Percentiles rank a stretch among this genome's conserved stretches.
Conservation (phyloP, 2,329 filamentous ascomycete species). For the Pseudophaeomoniella oleicola region DNA sequence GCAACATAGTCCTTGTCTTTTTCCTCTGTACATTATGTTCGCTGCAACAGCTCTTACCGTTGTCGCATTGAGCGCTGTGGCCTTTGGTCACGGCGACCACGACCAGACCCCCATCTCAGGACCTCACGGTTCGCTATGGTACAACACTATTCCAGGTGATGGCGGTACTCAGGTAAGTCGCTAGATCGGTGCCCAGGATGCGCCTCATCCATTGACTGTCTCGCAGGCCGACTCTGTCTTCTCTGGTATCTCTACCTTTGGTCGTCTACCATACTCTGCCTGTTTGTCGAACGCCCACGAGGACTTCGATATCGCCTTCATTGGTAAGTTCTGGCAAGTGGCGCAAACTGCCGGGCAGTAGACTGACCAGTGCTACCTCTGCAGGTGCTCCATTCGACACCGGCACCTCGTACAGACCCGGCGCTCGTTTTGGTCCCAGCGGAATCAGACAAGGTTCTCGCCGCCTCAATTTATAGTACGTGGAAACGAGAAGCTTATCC, state of each 20-base stretch:
- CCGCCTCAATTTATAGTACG: conserved; percentile 74
- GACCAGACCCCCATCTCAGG: conserved; percentile 48
- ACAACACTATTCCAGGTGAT: conserved; percentile 68
- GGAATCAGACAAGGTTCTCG: conserved; percentile 78
- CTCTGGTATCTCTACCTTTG: conserved; percentile 77
- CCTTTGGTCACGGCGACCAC: conserved; percentile 44
- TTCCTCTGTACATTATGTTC: not conserved
- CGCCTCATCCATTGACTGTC: conserved; percentile 4
- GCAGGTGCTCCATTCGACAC: conserved; percentile 71
- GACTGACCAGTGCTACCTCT: not conserved
- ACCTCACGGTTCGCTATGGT: conserved; percentile 65
- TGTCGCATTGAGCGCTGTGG: conserved; percentile 32
- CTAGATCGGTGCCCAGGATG: not conserved
- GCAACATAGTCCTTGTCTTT: no score
- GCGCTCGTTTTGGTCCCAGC: conserved; percentile 70
- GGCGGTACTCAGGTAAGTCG: conserved; percentile 59
- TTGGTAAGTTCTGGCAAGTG: conserved; percentile 36
- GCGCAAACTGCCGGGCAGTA: no score
- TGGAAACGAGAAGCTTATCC: conserved; percentile 16
- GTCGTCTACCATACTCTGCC: conserved; percentile 60
- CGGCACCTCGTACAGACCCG: conserved; percentile 70
- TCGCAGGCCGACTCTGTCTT: conserved; percentile 70
- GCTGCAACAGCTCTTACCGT: not conserved
- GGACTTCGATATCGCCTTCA: conserved; percentile 73
- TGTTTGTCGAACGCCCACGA: conserved; percentile 57